Evolutionary conservation across 495 filamentous ascomycete genomes (phyloP).

Genomic region (Aspergillus olivimuriae): DNA sequence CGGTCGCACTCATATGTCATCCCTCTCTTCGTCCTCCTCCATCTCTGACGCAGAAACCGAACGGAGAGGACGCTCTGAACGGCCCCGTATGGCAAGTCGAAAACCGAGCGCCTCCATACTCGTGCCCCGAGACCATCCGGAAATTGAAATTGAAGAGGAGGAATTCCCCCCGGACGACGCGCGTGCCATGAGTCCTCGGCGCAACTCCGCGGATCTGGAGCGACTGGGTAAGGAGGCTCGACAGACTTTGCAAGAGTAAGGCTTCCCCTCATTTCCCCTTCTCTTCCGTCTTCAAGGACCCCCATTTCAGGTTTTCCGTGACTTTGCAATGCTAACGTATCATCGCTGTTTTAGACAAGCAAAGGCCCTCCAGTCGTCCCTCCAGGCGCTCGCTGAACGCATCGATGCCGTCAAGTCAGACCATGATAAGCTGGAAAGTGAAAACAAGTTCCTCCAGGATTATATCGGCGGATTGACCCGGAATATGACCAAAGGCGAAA

Average conservation of each 20-base stretch:
- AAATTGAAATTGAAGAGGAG: conserved; percentile 61
- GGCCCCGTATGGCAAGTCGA: conserved; percentile 50
- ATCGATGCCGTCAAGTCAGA: conserved; percentile 92
- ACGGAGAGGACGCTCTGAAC: conserved; percentile 41
- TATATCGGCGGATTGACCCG: conserved; percentile 56
- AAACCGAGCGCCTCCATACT: conserved; percentile 78
- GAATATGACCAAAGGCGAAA: conserved; percentile 47
- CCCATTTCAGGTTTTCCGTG: neutral
- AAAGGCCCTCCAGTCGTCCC: conserved; percentile 75
- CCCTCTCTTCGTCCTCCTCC: conserved; percentile 40
- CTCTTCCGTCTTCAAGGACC: no score
- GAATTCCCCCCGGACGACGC: conserved; percentile 79
- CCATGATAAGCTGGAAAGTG: conserved; percentile 87
- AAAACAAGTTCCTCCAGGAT: conserved; percentile 92
- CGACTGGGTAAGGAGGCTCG: conserved; percentile 75
- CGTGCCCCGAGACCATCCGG: conserved; percentile 64
- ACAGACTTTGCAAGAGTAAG: conserved; percentile 58
- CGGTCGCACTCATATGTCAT: conserved; percentile 38
- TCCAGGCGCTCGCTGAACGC: conserved; percentile 80
- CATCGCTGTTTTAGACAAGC: conserved; percentile 59
- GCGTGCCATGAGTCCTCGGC: conserved; percentile 86
- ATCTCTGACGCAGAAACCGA: conserved; percentile 44
- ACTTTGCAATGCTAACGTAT: neutral
- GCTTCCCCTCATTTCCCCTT: no score
- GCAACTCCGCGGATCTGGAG: conserved; percentile 84